Base-by-base conservation (phyloP, 2,329 filamentous ascomycete species). In the Sporothrix sp. region DNA sequence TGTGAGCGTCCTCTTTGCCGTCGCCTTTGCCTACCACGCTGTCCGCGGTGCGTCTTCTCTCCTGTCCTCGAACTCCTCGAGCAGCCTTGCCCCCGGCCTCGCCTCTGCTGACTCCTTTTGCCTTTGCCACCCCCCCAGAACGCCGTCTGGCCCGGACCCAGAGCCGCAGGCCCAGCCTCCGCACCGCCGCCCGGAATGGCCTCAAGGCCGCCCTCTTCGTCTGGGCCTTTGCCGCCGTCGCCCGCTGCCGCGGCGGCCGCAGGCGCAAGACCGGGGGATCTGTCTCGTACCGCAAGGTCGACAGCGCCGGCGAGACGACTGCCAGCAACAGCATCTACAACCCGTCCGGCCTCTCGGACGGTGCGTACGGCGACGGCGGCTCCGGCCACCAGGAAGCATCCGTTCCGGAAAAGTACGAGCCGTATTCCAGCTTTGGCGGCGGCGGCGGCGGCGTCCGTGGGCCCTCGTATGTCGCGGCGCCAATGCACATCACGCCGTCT, bases 171-270 rank as follows among this genome's bases (percentile, higher is more conserved):
- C 20, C 37, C 21, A 30, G 43, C 33, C 28, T 35, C 18, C 27
- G 37, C 30, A 37, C 27, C 2, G 44, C 33, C 11, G 20, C 25
- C 20, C 46, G 45, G 43, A 33, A 28, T 10, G 52, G 48, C 16
- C 25, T 32, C 47, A 50, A 51, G 47, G 18, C 43, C 16, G 48
- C 47, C 28, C 38, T 51, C 4, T 50, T 50, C 48, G 25, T 53
- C 16, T 51, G 47, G 52, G 32, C 48, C 27, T 47, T 53, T 28
- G 28, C 35, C 30, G 32, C 13, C 23, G 27, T 53, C 13, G 30
- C 23, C 28, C 36, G 51, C 14, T 39, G 40, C 37, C 20, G 33
- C 36, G 28, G 42, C 20, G 37, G 32, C 6, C 21, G 42, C 1
- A 23, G 37, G 18, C 42, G 37, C n/a, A 40, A 40, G 27, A 33